Evolutionary conservation across 2,329 filamentous ascomycete genomes (phyloP), one percentile per base, ranked within the genome.

Genomic region (Lecanosticta acicola): DNA sequence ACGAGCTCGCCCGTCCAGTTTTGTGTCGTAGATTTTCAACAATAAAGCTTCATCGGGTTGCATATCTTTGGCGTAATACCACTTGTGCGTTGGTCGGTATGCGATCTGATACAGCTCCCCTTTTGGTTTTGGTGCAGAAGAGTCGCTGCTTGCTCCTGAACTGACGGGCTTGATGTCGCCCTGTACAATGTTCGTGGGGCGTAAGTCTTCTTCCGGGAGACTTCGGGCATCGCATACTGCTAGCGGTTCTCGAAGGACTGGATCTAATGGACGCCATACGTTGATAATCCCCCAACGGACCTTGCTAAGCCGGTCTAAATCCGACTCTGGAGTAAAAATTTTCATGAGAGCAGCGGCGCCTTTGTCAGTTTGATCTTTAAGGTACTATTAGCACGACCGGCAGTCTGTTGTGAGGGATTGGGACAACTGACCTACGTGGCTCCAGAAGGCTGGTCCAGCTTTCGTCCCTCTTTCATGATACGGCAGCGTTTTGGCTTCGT

Each of bases 271-370:
- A n/a, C 42, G 48, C 55, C 52, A 57, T n/a, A 54, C 37, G 53
- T 78, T 78, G 63, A 78, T 76, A 51, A 78, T 75, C 10, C 39
- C 50, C 50, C 47, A 50, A 26, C 45, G n/a, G n/a, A n/a, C n/a
- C n/a, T n/a, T n/a, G n/a, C n/a, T n/a, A n/a, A n/a, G n/a, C n/a
- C n/a, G n/a, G n/a, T n/a, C n/a, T n/a, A n/a, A n/a, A n/a, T n/a
- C n/a, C n/a, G n/a, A n/a, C n/a, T n/a, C n/a, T n/a, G n/a, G n/a
- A n/a, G n/a, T n/a, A n/a, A n/a, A n/a, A n/a, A n/a, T n/a, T n/a
- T n/a, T n/a, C n/a, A n/a, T n/a, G n/a, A n/a, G n/a, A n/a, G n/a
- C n/a, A n/a, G n/a, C n/a, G n/a, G n/a, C n/a, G n/a, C n/a, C n/a
- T n/a, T n/a, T n/a, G n/a, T n/a, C n/a, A n/a, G n/a, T n/a, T n/a